Conservation (phyloP, 306 rosid genomes). For the Inga leiocalycina region DNA sequence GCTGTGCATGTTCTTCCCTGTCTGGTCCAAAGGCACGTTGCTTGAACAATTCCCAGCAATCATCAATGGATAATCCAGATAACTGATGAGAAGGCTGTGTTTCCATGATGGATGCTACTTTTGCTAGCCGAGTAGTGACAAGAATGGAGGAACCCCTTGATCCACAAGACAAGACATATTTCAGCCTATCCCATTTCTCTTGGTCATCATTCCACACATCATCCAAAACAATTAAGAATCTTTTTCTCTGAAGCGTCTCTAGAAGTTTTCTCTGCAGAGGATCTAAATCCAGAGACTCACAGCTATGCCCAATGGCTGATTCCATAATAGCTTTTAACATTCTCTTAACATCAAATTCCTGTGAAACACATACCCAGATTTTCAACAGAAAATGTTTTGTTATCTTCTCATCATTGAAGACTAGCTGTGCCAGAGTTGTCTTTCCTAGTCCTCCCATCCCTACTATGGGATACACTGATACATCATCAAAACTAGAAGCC, state of each 20-base stretch:
- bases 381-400: constrained; percentile 6
- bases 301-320: neutral
- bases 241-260: constrained; percentile 9
- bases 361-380: constrained; percentile 38
- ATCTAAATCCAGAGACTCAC: neutral
- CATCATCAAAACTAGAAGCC: neutral
- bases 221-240: constrained; percentile 41
- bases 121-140: constrained; percentile 35
- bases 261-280: constrained; percentile 6
- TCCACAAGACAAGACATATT: constrained; percentile 23
- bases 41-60: constrained; percentile 42
- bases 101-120: constrained; percentile 36
- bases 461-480: constrained; percentile 20
- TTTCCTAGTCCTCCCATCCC: constrained; percentile 41
- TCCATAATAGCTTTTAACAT: constrained; percentile 15
- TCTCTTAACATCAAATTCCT: constrained; percentile 11
- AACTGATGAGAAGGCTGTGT: constrained; percentile 14
- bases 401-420: constrained; percentile 32
- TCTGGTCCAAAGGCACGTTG: constrained; percentile 32
- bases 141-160: constrained; percentile 33
- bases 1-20: neutral
- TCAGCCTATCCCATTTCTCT: constrained; percentile 39
- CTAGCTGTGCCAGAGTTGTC: constrained; percentile 38
- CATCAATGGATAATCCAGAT: constrained; percentile 16
- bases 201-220: constrained; percentile 46